Percentiles rank a stretch among this genome's conserved stretches.
These are phyloP conservation scores for Ophidiomyces ophidiicola DNA, from an alignment of 2,329 filamentous ascomycete genomes.

Conservation along the genomic window DNA sequence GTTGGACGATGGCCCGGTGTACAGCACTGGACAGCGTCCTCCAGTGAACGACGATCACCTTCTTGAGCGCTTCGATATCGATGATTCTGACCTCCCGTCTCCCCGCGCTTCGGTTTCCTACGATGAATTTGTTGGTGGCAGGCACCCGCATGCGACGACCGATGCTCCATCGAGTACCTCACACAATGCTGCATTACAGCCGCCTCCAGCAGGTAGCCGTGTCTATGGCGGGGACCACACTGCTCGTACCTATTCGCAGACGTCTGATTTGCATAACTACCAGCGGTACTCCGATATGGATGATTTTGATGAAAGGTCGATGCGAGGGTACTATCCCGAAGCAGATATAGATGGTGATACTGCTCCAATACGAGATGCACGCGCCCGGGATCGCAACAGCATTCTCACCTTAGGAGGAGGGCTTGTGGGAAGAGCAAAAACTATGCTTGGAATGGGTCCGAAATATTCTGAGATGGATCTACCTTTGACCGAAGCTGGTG, in stretches of 20 bases:
- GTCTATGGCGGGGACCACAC: constrained; percentile 9
- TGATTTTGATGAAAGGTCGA: constrained; percentile 65
- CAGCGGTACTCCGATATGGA: constrained; percentile 84
- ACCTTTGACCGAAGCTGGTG: constrained; percentile 69
- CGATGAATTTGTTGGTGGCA: constrained; percentile 79
- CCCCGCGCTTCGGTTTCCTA: constrained; percentile 80
- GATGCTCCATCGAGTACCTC: constrained; percentile 27
- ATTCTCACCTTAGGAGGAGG: constrained; percentile 78
- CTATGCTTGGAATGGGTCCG: constrained; percentile 72
- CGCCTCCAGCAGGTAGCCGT: constrained; percentile 3
- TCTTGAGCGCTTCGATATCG: constrained; percentile 59
- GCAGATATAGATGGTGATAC: constrained; percentile 40
- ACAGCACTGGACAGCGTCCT: constrained; percentile 64
- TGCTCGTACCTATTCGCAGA: constrained; percentile 53
- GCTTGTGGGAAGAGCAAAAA: constrained; percentile 75
- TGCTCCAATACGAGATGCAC: constrained; percentile 28
- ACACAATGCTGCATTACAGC: constrained; percentile 24
- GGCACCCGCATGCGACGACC: constrained; percentile 36
- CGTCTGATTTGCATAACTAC: constrained; percentile 75
- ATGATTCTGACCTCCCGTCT: constrained; percentile 50
- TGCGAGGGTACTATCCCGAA: constrained; percentile 59
- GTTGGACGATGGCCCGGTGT: constrained; percentile 36
- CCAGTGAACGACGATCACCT: constrained; percentile 73
- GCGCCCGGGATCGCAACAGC: constrained; percentile 71
- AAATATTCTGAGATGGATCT: constrained; percentile 97